These are phyloP conservation scores for Chamaecrista fasciculata DNA, from an alignment of 306 rosid genomes.

Conservation along the genomic window DNA sequence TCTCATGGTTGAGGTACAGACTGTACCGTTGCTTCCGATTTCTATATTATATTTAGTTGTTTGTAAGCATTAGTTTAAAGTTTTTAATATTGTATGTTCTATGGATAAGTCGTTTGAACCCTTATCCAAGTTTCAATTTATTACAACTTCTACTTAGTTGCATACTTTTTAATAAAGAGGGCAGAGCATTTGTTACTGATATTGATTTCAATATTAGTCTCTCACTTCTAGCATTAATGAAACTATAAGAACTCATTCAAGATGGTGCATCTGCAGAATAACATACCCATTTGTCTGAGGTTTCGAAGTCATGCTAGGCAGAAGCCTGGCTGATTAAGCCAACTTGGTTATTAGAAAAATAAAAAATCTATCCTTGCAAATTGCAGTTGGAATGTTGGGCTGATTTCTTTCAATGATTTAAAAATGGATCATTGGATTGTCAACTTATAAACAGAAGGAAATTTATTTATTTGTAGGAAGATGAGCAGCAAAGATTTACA, in stretches of 20 bases:
- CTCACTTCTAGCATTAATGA: not conserved
- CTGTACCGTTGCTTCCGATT: not conserved
- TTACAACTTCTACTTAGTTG: conserved; percentile 9
- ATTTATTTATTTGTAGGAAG: not conserved
- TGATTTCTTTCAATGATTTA: not conserved
- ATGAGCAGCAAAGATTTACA: not conserved
- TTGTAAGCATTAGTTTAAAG: not conserved
- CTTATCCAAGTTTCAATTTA: not conserved
- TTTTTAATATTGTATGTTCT: no score
- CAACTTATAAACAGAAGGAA: not conserved
- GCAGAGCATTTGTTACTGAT: not conserved
- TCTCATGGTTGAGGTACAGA: conserved; percentile 79
- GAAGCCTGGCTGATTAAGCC: not conserved
- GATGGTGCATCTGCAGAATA: not conserved
- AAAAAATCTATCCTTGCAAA: not conserved
- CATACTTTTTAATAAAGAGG: not conserved
- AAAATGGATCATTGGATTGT: no score
- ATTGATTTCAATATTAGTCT: not conserved
- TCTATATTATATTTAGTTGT: not conserved
- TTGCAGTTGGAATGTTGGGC: not conserved
- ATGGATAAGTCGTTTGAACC: not conserved
- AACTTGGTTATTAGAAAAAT: not conserved
- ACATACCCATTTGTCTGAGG: not conserved
- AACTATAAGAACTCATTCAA: not conserved
- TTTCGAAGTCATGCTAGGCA: not conserved